Conservation (phyloP, 495 filamentous ascomycete species). For the Aspergillus homomorphus region DNA sequence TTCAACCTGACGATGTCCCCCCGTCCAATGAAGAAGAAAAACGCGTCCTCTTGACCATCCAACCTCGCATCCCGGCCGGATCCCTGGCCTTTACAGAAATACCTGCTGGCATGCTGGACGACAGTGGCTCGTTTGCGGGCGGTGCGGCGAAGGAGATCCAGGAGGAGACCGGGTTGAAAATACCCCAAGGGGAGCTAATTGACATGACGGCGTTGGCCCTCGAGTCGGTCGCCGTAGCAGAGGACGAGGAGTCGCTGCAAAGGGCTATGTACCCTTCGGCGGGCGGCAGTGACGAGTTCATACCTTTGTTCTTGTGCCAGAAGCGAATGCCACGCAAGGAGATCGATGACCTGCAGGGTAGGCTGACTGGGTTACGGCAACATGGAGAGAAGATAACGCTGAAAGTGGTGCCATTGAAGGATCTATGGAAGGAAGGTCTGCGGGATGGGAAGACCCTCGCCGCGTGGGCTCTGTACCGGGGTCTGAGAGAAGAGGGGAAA, state of each 20-base stretch:
- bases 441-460: conserved; percentile 78
- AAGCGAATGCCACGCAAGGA: conserved; percentile 59
- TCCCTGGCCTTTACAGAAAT: conserved; percentile 74
- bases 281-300: conserved; percentile 82
- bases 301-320: conserved; percentile 74
- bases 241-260: conserved; percentile 49
- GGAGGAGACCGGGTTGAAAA: conserved; percentile 71
- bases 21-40: conserved; percentile 46
- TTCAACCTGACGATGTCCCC: conserved; percentile 66
- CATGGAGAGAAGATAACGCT: conserved; percentile 80
- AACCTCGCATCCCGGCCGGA: conserved; percentile 77
- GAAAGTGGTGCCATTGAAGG: conserved; percentile 67
- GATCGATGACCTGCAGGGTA: conserved; percentile 69
- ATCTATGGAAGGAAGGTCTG: conserved; percentile 73
- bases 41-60: conserved; percentile 73
- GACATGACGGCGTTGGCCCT: conserved; percentile 66
- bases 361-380: conserved; percentile 71
- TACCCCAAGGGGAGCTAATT: conserved; percentile 55
- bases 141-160: conserved; percentile 77
- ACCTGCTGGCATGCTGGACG: conserved; percentile 88
- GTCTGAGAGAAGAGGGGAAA: conserved; percentile 62
- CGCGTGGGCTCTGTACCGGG: conserved; percentile 74
- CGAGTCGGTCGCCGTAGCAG: conserved; percentile 23
- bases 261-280: conserved; percentile 70
- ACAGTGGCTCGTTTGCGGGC: conserved; percentile 69